These are phyloP conservation scores for Apiospora saccharicola DNA, from an alignment of 2,329 filamentous ascomycete species.

Conservation along the genomic window DNA sequence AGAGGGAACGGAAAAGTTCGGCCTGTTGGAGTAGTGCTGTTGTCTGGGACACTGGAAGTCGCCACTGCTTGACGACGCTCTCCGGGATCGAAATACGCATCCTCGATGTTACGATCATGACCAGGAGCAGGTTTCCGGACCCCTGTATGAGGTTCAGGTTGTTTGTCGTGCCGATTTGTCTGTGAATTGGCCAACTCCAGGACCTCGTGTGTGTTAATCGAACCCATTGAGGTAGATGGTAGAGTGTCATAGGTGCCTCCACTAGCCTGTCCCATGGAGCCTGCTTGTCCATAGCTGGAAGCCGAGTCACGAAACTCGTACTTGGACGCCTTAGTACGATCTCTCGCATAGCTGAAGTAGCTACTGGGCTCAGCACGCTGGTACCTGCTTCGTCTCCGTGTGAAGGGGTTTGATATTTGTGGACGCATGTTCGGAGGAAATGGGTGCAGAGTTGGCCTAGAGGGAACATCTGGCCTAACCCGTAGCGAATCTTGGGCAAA, in stretches of 20 bases:
- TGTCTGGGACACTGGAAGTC: constrained; percentile 14
- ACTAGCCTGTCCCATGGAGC: background rate
- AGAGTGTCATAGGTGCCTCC: constrained; percentile 2
- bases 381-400: constrained; percentile 23
- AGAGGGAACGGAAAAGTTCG: constrained; percentile 40
- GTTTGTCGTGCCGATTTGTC: background rate
- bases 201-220: background rate
- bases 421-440: constrained; percentile 16
- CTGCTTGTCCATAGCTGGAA: constrained; percentile 27
- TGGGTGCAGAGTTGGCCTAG: constrained; percentile 10
- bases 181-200: constrained; percentile 1
- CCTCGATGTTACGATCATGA: background rate
- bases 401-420: constrained; percentile 33
- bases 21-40: constrained; percentile 28
- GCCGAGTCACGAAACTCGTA: constrained; percentile 42
- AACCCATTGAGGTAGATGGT: constrained; percentile 10
- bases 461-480: constrained; percentile 26
- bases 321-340: constrained; percentile 32
- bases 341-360: constrained; percentile 28
- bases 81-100: background rate
- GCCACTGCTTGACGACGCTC: background rate
- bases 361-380: constrained; percentile 26
- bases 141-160: background rate
- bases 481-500: constrained; percentile 33
- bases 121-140: background rate